Evolutionary conservation across 1,284 basidiomycete species (phyloP).

Genomic region (Cutaneotrichosporon sp.): DNA sequence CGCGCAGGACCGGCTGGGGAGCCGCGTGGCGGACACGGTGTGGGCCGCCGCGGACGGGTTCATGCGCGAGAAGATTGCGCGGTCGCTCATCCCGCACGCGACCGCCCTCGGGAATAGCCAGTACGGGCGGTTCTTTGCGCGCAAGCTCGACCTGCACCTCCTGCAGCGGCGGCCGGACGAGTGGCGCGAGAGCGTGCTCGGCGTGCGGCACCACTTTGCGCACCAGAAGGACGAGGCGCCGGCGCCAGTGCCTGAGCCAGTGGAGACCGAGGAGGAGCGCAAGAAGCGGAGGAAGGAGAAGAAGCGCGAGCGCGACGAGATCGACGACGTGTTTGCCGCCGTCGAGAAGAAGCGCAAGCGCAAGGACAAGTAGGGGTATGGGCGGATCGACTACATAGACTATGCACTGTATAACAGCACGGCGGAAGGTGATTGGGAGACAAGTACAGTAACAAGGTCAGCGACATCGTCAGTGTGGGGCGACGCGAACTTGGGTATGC

Average conservation of each 20-base stretch:
- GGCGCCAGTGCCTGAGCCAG: constrained; percentile 9
- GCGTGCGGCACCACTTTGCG: constrained; percentile 52
- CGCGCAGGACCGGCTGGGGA: constrained; percentile 83
- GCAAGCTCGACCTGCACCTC: constrained; percentile 74
- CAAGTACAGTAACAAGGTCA: too few relatives aligned
- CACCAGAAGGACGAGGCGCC: constrained; percentile 35
- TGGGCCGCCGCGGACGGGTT: constrained; percentile 87
- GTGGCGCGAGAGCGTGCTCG: constrained; percentile 67
- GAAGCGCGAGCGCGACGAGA: constrained; percentile 35
- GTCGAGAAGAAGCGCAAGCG: constrained; percentile 36
- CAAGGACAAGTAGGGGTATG: constrained; percentile 9
- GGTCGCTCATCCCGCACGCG: constrained; percentile 70
- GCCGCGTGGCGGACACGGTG: constrained; percentile 79
- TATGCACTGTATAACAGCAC: constrained; percentile 1
- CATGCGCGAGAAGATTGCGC: constrained; percentile 88
- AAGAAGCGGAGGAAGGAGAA: constrained; percentile 14
- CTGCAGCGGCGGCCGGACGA: constrained; percentile 75
- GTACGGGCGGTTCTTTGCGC: constrained; percentile 82
- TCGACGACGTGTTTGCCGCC: constrained; percentile 36
- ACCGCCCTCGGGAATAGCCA: constrained; percentile 70
- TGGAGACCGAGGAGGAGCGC: constrained; percentile 7
- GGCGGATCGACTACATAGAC: not conserved
- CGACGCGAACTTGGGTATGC: too few relatives aligned
- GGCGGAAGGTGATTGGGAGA: not conserved
- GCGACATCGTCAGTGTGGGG: too few relatives aligned